Percentiles rank a stretch among this genome's conserved stretches.
phyloP scores from a whole-genome alignment of 352 stramenopile genomes.

The Phytophthora parvispora region DNA sequence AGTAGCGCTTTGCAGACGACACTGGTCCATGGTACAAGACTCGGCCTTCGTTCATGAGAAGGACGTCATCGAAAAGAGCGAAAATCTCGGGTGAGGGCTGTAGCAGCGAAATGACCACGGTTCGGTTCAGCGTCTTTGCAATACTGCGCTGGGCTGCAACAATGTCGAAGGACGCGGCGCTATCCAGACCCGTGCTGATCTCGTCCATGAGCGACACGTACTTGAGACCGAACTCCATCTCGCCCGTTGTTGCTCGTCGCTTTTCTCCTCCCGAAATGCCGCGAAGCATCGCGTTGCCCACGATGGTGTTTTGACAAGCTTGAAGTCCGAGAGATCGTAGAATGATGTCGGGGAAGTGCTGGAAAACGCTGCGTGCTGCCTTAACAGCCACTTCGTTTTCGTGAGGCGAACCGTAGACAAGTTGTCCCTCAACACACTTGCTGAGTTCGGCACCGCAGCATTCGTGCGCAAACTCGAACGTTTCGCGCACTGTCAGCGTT shows the following conservation, averaged over 20 bases:
- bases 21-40: conserved; percentile 45
- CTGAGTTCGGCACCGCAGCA: conserved; percentile 52
- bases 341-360: conserved; percentile 62
- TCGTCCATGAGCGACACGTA: conserved; percentile 74
- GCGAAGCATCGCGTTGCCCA: conserved; percentile 46
- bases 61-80: conserved; percentile 80
- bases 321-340: conserved; percentile 42
- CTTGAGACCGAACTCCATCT: conserved; percentile 78
- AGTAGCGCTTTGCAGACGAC: conserved; percentile 61
- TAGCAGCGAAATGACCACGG: conserved; percentile 66
- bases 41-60: conserved; percentile 73
- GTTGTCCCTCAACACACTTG: conserved; percentile 25
- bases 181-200: conserved; percentile 52
- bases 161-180: conserved; percentile 69
- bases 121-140: conserved; percentile 37
- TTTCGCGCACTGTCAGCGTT: conserved; percentile 60
- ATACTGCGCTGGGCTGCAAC: conserved; percentile 69
- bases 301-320: conserved; percentile 44
- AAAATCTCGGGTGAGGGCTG: conserved; percentile 90
- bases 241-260: conserved; percentile 89
- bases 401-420: conserved; percentile 41
- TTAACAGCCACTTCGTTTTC: conserved; percentile 49
- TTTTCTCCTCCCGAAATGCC: conserved; percentile 82
- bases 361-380: conserved; percentile 36
- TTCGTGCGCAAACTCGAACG: conserved; percentile 89